Conservation (phyloP, 2,329 filamentous ascomycete genomes). For the Diplodia seriata region DNA sequence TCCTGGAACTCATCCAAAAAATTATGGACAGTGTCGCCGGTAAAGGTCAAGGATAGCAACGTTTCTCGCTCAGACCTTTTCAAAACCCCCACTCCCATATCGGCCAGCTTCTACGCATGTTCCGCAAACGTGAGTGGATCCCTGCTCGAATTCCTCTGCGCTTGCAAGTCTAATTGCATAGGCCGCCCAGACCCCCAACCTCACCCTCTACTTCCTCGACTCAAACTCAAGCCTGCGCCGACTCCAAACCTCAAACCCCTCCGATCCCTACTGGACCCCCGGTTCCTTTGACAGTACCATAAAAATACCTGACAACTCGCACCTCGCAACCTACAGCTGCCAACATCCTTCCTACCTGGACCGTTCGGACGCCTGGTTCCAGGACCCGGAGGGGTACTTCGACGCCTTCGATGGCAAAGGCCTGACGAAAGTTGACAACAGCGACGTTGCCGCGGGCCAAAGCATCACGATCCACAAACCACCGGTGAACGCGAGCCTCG, state of each 20-base stretch:
- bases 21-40: neutral
- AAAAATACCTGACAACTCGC: neutral
- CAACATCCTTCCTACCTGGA: neutral
- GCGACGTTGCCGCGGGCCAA: neutral
- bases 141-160: no score
- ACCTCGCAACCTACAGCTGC: conserved; percentile 7
- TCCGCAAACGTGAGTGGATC: conserved; percentile 4
- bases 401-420: neutral
- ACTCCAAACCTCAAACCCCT: neutral
- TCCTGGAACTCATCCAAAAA: conserved; percentile 12
- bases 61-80: neutral
- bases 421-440: neutral
- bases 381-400: neutral
- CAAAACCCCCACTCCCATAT: neutral
- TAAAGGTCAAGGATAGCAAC: neutral
- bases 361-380: neutral
- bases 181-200: neutral
- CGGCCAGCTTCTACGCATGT: conserved; percentile 16
- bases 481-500: conserved; percentile 5
- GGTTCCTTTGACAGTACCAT: neutral
- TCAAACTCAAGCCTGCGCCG: conserved; percentile 2
- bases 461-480: neutral
- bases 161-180: neutral
- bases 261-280: neutral
- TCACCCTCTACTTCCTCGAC: conserved; percentile 19